These are phyloP conservation scores for Fraxinus americana DNA, from an alignment of 257 asterid species.

Conservation along the genomic window DNA sequence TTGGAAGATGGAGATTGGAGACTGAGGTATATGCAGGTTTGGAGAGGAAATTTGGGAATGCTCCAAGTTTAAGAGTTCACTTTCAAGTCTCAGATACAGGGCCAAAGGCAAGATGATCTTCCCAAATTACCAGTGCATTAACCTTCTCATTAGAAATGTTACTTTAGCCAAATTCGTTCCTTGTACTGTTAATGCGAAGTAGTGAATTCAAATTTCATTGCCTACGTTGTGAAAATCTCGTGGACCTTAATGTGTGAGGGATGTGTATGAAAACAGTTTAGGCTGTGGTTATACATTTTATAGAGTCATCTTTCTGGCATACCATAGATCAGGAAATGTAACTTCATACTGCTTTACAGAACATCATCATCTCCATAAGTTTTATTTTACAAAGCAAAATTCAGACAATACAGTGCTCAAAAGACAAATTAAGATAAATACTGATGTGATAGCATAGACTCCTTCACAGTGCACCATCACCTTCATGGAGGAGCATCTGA, in stretches of 20 bases:
- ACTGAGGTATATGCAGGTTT: neutral
- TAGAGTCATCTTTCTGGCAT: neutral
- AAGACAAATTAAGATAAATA: no score
- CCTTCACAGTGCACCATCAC: neutral
- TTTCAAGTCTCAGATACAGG: no score
- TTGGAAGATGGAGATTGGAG: neutral
- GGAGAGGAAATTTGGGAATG: neutral
- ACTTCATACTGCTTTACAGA: neutral
- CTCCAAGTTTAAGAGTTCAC: no score
- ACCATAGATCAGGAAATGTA: neutral
- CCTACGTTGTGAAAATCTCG: neutral
- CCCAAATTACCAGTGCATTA: no score
- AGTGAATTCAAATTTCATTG: neutral
- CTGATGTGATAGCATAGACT: neutral
- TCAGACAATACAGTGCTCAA: neutral
- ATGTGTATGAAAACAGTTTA: neutral
- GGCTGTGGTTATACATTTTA: neutral
- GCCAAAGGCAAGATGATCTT: no score
- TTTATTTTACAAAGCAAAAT: neutral
- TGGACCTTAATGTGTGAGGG: neutral
- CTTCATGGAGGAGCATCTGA: constrained; percentile 34
- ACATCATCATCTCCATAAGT: neutral
- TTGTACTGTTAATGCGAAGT: neutral
- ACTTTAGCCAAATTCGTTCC: no score
- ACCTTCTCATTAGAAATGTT: no score